Percentiles rank a stretch among this genome's conserved stretches.
These are phyloP conservation scores for Fusarium phyllophilum DNA, from an alignment of 2,329 filamentous ascomycete species.

Conservation along the genomic window DNA sequence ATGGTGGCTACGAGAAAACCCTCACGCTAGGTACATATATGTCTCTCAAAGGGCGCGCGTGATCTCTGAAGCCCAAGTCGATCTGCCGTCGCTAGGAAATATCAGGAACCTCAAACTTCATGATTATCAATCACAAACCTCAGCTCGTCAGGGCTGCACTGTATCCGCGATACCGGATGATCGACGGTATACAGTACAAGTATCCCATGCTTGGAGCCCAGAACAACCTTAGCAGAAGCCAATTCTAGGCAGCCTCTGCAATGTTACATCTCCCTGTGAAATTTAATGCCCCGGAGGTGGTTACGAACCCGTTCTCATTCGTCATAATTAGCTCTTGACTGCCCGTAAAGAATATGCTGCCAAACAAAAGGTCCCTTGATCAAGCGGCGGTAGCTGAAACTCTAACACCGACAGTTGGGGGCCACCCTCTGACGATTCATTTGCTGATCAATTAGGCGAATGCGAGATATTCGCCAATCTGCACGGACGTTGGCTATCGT, in stretches of 20 bases:
- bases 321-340: conserved; percentile 21
- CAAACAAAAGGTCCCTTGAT: conserved; percentile 32
- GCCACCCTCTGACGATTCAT: conserved; percentile 16
- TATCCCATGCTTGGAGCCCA: background rate
- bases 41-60: conserved; percentile 34
- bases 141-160: conserved; percentile 6
- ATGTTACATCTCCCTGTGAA: conserved; percentile 11
- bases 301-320: background rate
- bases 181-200: conserved; percentile 10
- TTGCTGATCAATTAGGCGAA: conserved; percentile 4
- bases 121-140: conserved; percentile 19
- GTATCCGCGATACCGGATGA: conserved; percentile 16
- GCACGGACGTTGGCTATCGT: background rate
- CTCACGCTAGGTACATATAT: conserved; percentile 25
- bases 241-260: conserved; percentile 33
- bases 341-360: conserved; percentile 4
- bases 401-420: conserved; percentile 21
- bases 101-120: conserved; percentile 21
- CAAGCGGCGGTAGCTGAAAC: conserved; percentile 26
- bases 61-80: background rate
- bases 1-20: conserved; percentile 11
- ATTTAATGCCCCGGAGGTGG: background rate
- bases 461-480: conserved; percentile 12
- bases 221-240: conserved; percentile 20
- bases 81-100: conserved; percentile 16